Base-by-base conservation (phyloP, 2,329 filamentous ascomycete genomes). In the Ophiognomonia clavigignenti-juglandacearum region DNA sequence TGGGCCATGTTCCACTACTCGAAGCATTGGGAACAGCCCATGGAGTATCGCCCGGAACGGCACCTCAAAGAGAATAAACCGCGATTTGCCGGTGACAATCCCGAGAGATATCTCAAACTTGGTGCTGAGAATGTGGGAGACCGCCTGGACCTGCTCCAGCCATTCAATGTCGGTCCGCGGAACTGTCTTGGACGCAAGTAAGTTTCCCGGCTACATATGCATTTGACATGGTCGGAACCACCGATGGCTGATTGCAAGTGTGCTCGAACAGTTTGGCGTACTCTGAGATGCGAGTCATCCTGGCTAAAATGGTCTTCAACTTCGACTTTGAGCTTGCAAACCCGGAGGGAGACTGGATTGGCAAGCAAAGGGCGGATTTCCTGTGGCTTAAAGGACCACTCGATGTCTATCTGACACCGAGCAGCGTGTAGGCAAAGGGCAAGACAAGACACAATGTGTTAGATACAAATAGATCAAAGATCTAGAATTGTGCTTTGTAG, bases 211-310 rank as follows among this genome's bases (percentile, higher is more conserved):
- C 19, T 20, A 32, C 31, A 23, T 35, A 29, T 10, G 10, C 10
- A 10, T 26, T 6, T 26, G 24, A 6, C 24, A 26, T 26, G 6
- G 24, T n/a, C n/a, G n/a, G n/a, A n/a, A n/a, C n/a, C n/a, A 26
- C 24, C 10, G 10, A 26, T 26, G 24, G 24, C 6, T 26, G 6
- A 16, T 31, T 26, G n/a, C 37, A 31, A 38, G 29, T 34, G 36
- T 43, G 40, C 40, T 34, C 18, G n/a, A 20, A 26, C 6, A 26
- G 24, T 47, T 64, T 74, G 24, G 73, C 73, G 1, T 70, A 70
- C 38, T 64, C 64, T 4, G 73, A 77, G 54, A 70, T 76, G 67
- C 67, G 73, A 1, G 52, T 75, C 4, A 67, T 74, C 8, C 49
- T 75, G 2, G 64, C 69, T 1, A 64, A 66, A 8, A 45, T 77